Evolutionary conservation across 1,284 basidiomycete species (phyloP), one percentile per base, ranked within the genome.

Genomic region (Ceratobasidium sp.): DNA sequence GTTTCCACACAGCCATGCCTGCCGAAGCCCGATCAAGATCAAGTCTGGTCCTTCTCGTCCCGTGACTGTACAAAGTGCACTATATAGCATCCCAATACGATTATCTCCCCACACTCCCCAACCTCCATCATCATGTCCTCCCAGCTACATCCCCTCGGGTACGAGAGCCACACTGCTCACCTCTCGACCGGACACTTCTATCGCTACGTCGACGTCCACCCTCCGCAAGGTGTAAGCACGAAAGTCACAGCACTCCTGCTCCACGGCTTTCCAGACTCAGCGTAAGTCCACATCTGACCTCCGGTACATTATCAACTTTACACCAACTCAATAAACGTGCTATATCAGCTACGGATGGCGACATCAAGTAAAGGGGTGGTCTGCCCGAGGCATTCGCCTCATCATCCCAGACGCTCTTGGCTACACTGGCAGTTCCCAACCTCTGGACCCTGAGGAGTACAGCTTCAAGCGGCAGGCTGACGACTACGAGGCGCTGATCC

Each of bases 311-410:
- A 20, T 8, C n/a, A 23, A 64, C 57, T 6, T n/a, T 5, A 41
- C 38, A 60, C 62, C 54, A 30, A 30, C 23, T 10, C 62, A n/a
- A 12, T 10, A 20, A 8, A 6, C 27, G 27, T 30, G 27, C 64
- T 30, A 23, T 50, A 44, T 20, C n/a, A 76, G 74, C 14, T 76
- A 76, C 33, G 64, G 64, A 46, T 76, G 74, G 74, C 35, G 74
- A 20, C 74, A 50, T 38, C 74, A 76, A 48, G 64, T 76, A 12
- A 67, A 76, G n/a, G 74, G 74, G 44, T 76, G 74, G 74, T 76
- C 74, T 20, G 23, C 27, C n/a, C 74, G 74, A 33, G 74, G 74
- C 23, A 76, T 76, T 14, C 62, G 74, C 8, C 64, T 76, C 46
- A 76, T 76, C 52, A 59, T 76, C 20, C 74, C 74, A 3, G 74